phyloP scores from a whole-genome alignment of 768 basidiomycete species.

The Suillus fuscotomentosus region DNA sequence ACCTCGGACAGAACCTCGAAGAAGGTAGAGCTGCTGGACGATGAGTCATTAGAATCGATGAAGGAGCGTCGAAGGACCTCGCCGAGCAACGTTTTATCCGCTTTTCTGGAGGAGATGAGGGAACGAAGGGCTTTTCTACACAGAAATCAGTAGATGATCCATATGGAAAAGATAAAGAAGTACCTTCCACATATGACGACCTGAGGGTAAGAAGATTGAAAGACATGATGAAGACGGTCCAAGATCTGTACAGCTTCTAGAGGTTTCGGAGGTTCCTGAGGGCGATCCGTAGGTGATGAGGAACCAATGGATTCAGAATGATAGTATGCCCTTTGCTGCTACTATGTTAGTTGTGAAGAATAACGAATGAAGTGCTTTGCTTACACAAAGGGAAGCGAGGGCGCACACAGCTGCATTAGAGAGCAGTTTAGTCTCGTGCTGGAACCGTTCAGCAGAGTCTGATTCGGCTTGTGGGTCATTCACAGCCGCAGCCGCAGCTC shows the following conservation, averaged over 20 bases:
- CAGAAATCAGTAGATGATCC: conserved; percentile 11
- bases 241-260: conserved; percentile 52
- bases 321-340: conserved; percentile 77
- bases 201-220: conserved; percentile 54
- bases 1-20: conserved; percentile 80
- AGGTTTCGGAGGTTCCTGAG: conserved; percentile 50
- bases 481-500: conserved; percentile 52
- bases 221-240: conserved; percentile 68
- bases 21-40: conserved; percentile 61
- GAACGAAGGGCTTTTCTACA: conserved; percentile 74
- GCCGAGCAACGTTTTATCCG: conserved; percentile 55
- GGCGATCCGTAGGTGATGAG: conserved; percentile 62
- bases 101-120: conserved; percentile 56
- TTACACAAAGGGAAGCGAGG: conserved; percentile 82
- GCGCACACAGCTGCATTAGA: conserved; percentile 86
- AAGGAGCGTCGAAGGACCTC: conserved; percentile 72
- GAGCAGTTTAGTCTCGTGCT: conserved; percentile 66
- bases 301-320: conserved; percentile 52
- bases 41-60: conserved; percentile 51
- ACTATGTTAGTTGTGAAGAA: conserved; percentile 4
- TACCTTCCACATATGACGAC: conserved; percentile 32
- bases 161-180: conserved; percentile 10
- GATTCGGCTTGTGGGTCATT: conserved; percentile 53
- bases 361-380: conserved; percentile 32
- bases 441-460: conserved; percentile 56